A percentile compares a stretch with the other conserved stretches of the same genome.
phyloP scores from a whole-genome alignment of 2,329 filamentous ascomycete genomes.

The Cladophialophora chaetospira region DNA sequence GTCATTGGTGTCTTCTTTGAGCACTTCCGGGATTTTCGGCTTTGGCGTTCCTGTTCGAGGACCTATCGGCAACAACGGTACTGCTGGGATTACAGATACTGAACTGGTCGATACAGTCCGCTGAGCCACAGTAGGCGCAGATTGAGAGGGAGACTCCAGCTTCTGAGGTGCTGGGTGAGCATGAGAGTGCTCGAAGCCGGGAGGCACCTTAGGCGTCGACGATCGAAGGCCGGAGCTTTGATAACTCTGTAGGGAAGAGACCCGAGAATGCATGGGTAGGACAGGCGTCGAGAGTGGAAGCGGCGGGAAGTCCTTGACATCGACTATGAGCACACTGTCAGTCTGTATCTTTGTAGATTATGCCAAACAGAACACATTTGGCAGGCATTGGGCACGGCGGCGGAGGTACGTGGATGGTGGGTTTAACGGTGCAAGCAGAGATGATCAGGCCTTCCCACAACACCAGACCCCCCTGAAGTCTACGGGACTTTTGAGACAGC shows the following conservation, averaged over 20 bases:
- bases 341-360: conserved; percentile 14
- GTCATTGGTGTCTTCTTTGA: conserved; percentile 12
- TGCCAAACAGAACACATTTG: conserved; percentile 13
- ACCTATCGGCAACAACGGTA: conserved; percentile 36
- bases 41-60: conserved; percentile 25
- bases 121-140: conserved; percentile 53
- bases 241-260: conserved; percentile 38
- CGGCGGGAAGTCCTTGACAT: conserved; percentile 52
- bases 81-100: conserved; percentile 37
- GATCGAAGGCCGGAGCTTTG: conserved; percentile 31
- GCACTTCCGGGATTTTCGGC: conserved; percentile 32
- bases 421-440: conserved; percentile 20
- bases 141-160: conserved; percentile 16
- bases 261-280: conserved; percentile 41
- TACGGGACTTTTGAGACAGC: conserved; percentile 27
- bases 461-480: conserved; percentile 25
- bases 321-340: conserved; percentile 41
- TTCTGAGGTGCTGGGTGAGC: conserved; percentile 50
- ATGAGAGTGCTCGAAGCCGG: conserved; percentile 44
- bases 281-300: conserved; percentile 40
- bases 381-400: conserved; percentile 24
- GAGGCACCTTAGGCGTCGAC: conserved; percentile 31
- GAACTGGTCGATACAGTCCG: conserved; percentile 35
- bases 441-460: conserved; percentile 27
- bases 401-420: conserved; percentile 25